A percentile compares a stretch with the other conserved stretches of the same genome.
These are phyloP conservation scores for Rubia yunnanensis DNA, from an alignment of 257 asterid genomes.

Conservation along the genomic window DNA sequence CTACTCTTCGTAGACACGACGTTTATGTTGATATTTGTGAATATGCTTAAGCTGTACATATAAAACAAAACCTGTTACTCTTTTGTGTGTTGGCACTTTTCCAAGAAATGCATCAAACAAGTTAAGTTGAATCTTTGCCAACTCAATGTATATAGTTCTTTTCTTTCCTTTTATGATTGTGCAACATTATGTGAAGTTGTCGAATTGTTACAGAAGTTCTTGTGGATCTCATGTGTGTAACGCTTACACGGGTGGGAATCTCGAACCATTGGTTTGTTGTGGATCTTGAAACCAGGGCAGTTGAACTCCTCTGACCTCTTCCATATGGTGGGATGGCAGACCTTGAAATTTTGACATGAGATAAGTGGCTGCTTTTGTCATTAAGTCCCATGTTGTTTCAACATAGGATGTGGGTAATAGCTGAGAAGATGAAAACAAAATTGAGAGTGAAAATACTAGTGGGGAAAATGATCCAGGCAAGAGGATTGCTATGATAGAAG, in stretches of 20 bases:
- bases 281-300: not conserved
- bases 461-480: not conserved
- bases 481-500: not conserved
- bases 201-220: not conserved
- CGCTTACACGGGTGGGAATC: not conserved
- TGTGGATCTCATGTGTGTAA: not conserved
- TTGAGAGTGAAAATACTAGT: not conserved
- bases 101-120: not conserved
- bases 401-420: not conserved
- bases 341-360: not conserved
- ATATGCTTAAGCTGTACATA: constrained; percentile 4
- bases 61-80: not conserved
- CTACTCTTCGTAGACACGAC: constrained; percentile 16
- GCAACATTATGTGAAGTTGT: no score
- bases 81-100: not conserved
- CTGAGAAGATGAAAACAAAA: not conserved
- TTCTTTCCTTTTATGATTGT: not conserved
- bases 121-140: not conserved
- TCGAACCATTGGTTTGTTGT: not conserved
- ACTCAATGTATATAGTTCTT: not conserved
- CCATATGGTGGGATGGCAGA: not conserved
- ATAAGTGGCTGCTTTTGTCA: not conserved
- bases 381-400: not conserved
- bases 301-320: not conserved
- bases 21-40: not conserved